Evolutionary conservation across 306 rosid species (phyloP), one percentile per base, ranked within the genome.

Genomic region (Rubus idaeus): DNA sequence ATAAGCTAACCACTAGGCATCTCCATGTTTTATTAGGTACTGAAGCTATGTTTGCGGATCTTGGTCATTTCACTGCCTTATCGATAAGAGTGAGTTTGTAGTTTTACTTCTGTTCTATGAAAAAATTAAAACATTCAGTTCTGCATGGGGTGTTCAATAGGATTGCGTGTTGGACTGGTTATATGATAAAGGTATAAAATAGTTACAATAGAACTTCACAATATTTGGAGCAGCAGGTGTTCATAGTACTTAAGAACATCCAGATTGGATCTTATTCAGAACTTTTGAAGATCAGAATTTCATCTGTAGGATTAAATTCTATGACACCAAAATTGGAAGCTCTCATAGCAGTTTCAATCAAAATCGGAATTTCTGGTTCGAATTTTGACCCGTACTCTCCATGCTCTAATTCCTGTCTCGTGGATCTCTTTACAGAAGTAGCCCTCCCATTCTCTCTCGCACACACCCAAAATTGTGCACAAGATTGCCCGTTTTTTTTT

Each of bases 41-140:
- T 30, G 97, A 93, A 80, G 97, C 97, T 51, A 93, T 90, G 96
- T 93, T 83, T 86, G 97, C 96, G 7, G 97, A 90, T 87, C 97
- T 93, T 82, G 96, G 96, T 74, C 97, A 92, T 85, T 92, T 92
- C 87, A 92, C 94, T 73, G 92, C 96, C 72, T 74, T 47, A 52
- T 90, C 97, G 0, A 92, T 92, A 77, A 92, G 97, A 89, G 97
- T 92, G 74, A 82, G 93, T 77, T 50, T 68, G 5, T 60, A 30
- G 65, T 68, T 68, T 57, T 30, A 66, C 56, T 66, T 68, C 53
- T 56, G 50, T 79, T 57, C 74, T 77, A 26, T 51, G 41, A 65
- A 60, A 16, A 16, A 46, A 47, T 2, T 1, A 47, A 70, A 49
- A 49, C 46, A 49, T 23, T 46, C 55, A 47, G 21, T 26, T 46